A percentile compares a stretch with the other conserved stretches of the same genome.
These are phyloP conservation scores for Fusarium sororula DNA, from an alignment of 2,329 filamentous ascomycete species.

Conservation along the genomic window DNA sequence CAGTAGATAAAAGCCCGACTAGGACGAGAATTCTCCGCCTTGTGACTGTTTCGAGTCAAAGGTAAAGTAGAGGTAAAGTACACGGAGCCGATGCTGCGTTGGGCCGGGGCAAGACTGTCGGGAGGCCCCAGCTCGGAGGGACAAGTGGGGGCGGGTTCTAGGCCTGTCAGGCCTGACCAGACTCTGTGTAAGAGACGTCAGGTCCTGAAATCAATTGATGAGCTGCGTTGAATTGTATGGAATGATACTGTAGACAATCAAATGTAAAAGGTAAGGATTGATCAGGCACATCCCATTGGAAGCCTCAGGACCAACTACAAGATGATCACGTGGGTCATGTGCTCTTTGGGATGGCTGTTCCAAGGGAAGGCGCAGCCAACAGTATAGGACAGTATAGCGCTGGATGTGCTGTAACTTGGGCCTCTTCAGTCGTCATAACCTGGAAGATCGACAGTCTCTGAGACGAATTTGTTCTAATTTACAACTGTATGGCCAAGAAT, in stretches of 20 bases:
- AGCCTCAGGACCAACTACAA: not conserved
- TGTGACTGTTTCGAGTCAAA: conserved; percentile 18
- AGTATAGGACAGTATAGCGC: conserved; percentile 1
- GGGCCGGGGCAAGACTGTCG: conserved; percentile 19
- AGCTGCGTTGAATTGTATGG: not conserved
- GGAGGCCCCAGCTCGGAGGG: conserved; percentile 16
- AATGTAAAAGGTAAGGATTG: not conserved
- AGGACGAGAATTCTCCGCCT: conserved; percentile 21
- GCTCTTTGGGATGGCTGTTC: conserved; percentile 5
- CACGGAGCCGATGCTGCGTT: conserved; percentile 26
- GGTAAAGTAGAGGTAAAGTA: conserved; percentile 2
- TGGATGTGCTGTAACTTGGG: conserved; percentile 5
- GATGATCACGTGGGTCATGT: conserved; percentile 33
- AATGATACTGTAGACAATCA: not conserved
- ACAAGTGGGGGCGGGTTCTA: conserved; percentile 16
- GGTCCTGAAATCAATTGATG: conserved; percentile 2
- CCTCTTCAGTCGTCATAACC: not conserved
- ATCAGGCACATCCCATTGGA: not conserved
- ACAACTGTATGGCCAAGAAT: not conserved
- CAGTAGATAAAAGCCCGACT: not conserved
- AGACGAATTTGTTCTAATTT: not conserved
- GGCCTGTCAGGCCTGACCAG: not conserved
- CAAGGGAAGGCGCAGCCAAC: conserved; percentile 7
- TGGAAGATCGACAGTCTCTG: not conserved
- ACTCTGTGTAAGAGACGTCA: conserved; percentile 16